Evolutionary conservation across 2,329 filamentous ascomycete genomes (phyloP), one percentile per base, ranked within the genome.

Genomic region (Neopestalotiopsis rosae): DNA sequence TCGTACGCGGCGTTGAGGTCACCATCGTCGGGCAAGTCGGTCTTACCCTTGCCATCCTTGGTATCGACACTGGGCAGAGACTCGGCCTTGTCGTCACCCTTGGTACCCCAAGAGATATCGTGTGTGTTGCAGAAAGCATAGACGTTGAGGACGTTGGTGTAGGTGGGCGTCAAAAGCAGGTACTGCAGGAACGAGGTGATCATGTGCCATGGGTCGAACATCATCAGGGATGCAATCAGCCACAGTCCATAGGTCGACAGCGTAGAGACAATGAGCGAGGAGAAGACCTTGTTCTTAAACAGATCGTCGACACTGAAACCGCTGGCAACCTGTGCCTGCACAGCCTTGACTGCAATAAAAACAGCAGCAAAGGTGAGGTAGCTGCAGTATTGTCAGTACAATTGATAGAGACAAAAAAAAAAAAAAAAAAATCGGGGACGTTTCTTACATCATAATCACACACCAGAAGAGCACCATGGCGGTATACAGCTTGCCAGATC

Each of bases 201-300:
- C 94, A 99, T 98, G 83, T 99, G 96, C 95, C 96, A 99, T 4
- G 96, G 96, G 79, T 99, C 96, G 81, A 98, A 90, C 90, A 98
- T 98, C 74, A 99, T 86, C 73, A 99, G 86, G 9, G 94, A 97
- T 0, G 94, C 92, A 65, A 99, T 83, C 69, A 98, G 88, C 92
- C 95, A 99, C 76, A 99, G 91, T 71, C 97, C 87, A 79, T 96
- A 99, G 0, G 96, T 99, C 12, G 94, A 96, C 76, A 93, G 88
- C 76, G 98, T 89, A 0, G 95, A 98, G 65, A 99, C 90, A 74
- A 99, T 96, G 71, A 99, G 88, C 42, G 94, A 97, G 81, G 96
- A 94, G 84, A 99, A 98, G 69, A 97, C 89, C 71, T 90, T 86
- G 80, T 99, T 97, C 75, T 90, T 91, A 82, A 98, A 95, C 3